These are phyloP conservation scores for Pseudocercospora ulei DNA, from an alignment of 2,329 filamentous ascomycete genomes.

Conservation along the genomic window DNA sequence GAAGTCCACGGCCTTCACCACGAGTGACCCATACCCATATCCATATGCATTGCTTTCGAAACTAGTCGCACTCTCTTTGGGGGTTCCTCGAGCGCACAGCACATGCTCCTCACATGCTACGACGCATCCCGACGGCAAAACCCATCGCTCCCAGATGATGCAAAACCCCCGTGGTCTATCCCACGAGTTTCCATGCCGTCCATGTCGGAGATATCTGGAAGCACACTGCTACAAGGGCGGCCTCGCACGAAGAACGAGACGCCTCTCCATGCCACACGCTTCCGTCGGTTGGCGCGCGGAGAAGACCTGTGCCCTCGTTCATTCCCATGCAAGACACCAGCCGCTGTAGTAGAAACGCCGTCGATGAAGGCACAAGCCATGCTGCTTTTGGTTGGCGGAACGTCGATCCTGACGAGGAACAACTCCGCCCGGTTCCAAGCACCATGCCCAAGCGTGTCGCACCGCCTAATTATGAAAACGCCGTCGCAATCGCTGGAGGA, in stretches of 20 bases:
- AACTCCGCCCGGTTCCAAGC: slow-evolving; percentile 7
- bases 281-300: slow-evolving; percentile 13
- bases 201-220: slow-evolving; percentile 19
- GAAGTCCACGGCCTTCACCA: no score
- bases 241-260: slow-evolving; percentile 7
- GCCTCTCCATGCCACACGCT: slow-evolving; percentile 11
- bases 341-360: slow-evolving; percentile 17
- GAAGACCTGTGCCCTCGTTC: slow-evolving; percentile 10
- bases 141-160: slow-evolving; percentile 8
- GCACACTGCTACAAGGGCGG: slow-evolving; percentile 11
- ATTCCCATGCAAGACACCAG: slow-evolving; percentile 16
- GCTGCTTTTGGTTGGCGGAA: slow-evolving; percentile 17
- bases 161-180: slow-evolving; percentile 8
- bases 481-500: slow-evolving; percentile 17
- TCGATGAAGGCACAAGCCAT: slow-evolving; percentile 17
- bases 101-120: slow-evolving; percentile 8
- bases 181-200: slow-evolving; percentile 14
- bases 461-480: slow-evolving; percentile 21
- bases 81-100: slow-evolving; percentile 6
- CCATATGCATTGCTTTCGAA: slow-evolving; percentile 6
- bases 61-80: slow-evolving; percentile 8
- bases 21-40: not conserved
- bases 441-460: slow-evolving; percentile 3
- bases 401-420: slow-evolving; percentile 12
- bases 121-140: not conserved